Base-by-base conservation (phyloP, 2,329 filamentous ascomycete genomes). In the Thielaviopsis punctulata region DNA sequence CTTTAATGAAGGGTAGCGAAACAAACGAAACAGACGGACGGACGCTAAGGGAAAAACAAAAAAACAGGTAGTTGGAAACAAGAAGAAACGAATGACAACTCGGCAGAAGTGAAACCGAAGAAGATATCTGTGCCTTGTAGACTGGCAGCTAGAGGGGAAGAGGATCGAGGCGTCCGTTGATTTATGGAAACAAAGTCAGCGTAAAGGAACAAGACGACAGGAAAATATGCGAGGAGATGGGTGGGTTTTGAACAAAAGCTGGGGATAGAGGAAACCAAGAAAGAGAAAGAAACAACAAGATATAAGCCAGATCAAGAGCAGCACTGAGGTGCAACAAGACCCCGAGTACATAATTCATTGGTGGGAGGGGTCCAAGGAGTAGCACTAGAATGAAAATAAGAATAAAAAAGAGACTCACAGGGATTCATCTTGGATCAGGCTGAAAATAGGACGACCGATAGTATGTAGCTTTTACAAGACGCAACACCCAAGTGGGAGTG, bases 371-470 rank as follows among this genome's bases (percentile, higher is more conserved):
- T 21, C 47, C 22, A 30, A 53, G 47, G 52, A 49, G 30, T 33
- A 33, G 52, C 52, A 53, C 52, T 36, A 49, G 52, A 53, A 53
- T 53, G 52, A 30, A 39, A 49, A 53, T 45, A 49, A 45, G 45
- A 53, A 53, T 53, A 23, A 53, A 49, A 30, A 30, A 53, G 51
- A 52, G 46, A 53, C 52, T 53, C 39, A 49, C 41, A 53, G 52
- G 52, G 52, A 53, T 53, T 36, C n/a, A 43, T 43, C n/a, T 39
- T 52, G 21, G 44, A n/a, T 48, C 44, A 52, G 30, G 46, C 22
- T 39, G 30, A 33, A 33, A 33, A 33, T 33, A 33, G 30, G 15
- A 33, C 30, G 4, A 33, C 30, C 30, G 30, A 33, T 33, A 33
- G 30, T 33, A 33, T 27, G 25, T 27, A 27, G 25, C 25, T 27